phyloP scores from a whole-genome alignment of 106 monocot genomes.

The Dioscorea alata region DNA sequence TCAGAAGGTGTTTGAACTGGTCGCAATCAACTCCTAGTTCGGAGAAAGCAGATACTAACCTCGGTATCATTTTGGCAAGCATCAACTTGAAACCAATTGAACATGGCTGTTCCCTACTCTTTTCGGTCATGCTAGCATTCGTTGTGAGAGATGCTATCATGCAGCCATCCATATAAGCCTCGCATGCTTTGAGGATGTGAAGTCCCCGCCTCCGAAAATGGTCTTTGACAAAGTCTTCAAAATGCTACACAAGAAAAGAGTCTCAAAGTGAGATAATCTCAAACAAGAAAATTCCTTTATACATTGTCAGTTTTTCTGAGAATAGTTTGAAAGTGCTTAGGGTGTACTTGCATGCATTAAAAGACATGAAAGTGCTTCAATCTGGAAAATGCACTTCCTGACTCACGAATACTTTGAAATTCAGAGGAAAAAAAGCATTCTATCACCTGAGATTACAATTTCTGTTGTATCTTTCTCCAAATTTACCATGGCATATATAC shows the following conservation, averaged over 20 bases:
- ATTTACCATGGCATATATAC: too few species aligned
- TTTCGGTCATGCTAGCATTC: constrained; percentile 44
- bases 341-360: neutral
- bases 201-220: constrained; percentile 50
- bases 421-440: too few species aligned
- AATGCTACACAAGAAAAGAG: constrained; percentile 40
- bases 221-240: constrained; percentile 60
- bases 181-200: constrained; percentile 69
- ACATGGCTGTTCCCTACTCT: constrained; percentile 36
- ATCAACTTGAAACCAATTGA: constrained; percentile 79
- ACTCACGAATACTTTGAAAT: too few species aligned
- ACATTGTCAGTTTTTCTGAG: neutral
- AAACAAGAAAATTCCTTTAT: neutral
- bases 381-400: too few species aligned
- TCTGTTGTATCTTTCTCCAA: too few species aligned
- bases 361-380: neutral
- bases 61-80: constrained; percentile 63
- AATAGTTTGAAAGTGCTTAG: neutral
- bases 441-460: too few species aligned
- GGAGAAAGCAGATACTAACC: constrained; percentile 28
- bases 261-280: too few species aligned
- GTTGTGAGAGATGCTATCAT: constrained; percentile 52
- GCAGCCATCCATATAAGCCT: constrained; percentile 57
- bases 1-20: constrained; percentile 34
- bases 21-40: constrained; percentile 48